Conservation (phyloP, 2,329 filamentous ascomycete species). For the Botrytis elliptica region DNA sequence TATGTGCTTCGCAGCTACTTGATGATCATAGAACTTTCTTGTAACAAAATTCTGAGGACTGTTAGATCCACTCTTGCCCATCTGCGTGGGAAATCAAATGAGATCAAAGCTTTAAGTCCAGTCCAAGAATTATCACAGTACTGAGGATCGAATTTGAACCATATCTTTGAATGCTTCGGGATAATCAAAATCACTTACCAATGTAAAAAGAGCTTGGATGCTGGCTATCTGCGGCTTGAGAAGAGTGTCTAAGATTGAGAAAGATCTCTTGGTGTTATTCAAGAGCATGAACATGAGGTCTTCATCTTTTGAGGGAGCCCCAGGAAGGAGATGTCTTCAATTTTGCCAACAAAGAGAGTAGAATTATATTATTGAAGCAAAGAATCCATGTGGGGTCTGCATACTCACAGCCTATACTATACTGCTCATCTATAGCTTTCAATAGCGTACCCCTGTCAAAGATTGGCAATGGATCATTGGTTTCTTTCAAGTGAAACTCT, state of each 20-base stretch:
- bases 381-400: not conserved
- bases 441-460: not conserved
- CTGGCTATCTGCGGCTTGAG: not conserved
- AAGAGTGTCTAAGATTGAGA: not conserved
- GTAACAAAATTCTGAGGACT: not conserved
- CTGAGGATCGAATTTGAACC: not conserved
- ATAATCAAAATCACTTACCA: not conserved
- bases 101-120: not conserved
- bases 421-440: not conserved
- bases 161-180: not conserved
- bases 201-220: slow-evolving; percentile 1
- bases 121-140: not conserved
- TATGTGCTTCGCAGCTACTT: not conserved
- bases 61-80: not conserved
- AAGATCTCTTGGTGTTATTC: not conserved
- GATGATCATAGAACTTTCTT: not conserved
- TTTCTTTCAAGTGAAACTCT: not conserved
- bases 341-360: not conserved
- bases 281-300: not conserved
- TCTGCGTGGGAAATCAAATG: not conserved
- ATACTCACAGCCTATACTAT: not conserved
- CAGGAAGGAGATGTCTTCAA: not conserved
- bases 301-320: not conserved
- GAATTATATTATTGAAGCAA: not conserved
- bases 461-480: not conserved